Evolutionary conservation across 2,329 filamentous ascomycete genomes (phyloP), one percentile per base, ranked within the genome.

Genomic region (Venturia oleaginea): DNA sequence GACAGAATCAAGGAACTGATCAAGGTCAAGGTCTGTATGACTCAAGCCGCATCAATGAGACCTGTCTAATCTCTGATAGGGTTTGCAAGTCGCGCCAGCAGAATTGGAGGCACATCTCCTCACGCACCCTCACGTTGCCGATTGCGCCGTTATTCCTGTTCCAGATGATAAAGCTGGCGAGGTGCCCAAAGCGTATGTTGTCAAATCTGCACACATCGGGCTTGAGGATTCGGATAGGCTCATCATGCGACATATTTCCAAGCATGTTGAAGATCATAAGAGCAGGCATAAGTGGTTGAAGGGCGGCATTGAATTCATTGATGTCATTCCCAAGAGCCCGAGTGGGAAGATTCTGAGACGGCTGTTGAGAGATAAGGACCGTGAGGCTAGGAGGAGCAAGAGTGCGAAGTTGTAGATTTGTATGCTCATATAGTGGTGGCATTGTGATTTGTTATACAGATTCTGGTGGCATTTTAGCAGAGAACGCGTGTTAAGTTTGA

Each of bases 101-200:
- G 90, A 94, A 72, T 83, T 95, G 1, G 90, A 95, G 76, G 87
- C 89, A 1, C 88, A 91, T 70, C 80, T 95, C 5, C 84, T 95
- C 17, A 83, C 86, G 0, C 90, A 93, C 72, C 84, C 86, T 0
- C 80, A 82, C 13, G 90, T 94, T n/a, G 84, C 85, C 54, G 90
- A 95, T 75, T 89, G 86, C 68, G 86, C 90, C 17, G 90, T 95
- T 8, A 91, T 94, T 68, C 86, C 87, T 17, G 79, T 92, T 1
- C 88, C 86, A 0, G 85, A 87, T 65, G 84, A 84, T 7, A 73
- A 77, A 6, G 81, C 85, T 0, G 85, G 85, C 34, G 85, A 87
- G 69, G 76, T 86, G 0, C 85, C 85, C 24, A 87, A 86, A 71
- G 85, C 85, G 0, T 86, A 84, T 66, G 80, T 87, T 4, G 84